Percentiles rank a stretch among this genome's conserved stretches.
Conservation (phyloP, 2,329 filamentous ascomycete genomes). For the Colletotrichum sp. region DNA sequence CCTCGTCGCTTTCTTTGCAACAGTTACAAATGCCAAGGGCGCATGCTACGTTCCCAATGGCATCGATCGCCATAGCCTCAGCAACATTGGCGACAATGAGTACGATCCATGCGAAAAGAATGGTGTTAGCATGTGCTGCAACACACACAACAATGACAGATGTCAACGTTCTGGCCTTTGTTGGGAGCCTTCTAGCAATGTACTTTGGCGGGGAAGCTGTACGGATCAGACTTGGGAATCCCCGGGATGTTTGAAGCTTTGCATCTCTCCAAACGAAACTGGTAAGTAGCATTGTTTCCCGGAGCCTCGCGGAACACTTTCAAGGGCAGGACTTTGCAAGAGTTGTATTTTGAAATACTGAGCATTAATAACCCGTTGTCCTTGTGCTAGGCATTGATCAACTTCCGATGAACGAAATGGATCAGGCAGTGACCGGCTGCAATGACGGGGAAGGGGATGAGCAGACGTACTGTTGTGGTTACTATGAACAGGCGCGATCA, state of each 20-base stretch:
- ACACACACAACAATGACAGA: not conserved
- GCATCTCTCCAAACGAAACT: not conserved
- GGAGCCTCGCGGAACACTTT: not conserved
- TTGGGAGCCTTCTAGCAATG: not conserved
- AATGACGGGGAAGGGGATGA: not conserved
- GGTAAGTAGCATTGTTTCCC: not conserved
- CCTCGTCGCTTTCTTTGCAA: not conserved
- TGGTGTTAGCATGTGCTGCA: not conserved
- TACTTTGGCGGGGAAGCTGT: slow-evolving; percentile 24
- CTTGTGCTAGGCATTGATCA: not conserved
- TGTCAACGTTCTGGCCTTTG: not conserved
- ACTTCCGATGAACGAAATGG: not conserved
- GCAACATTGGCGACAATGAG: not conserved
- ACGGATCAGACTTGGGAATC: slow-evolving; percentile 26
- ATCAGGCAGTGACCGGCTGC: not conserved
- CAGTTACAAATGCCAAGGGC: slow-evolving; percentile 1
- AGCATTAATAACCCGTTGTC: not conserved
- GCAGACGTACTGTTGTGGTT: not conserved
- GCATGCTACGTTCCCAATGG: not conserved
- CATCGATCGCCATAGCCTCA: not conserved
- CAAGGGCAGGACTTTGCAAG: not conserved
- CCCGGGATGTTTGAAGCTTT: slow-evolving; percentile 24
- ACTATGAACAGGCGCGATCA: not conserved
- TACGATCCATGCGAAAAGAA: not conserved
- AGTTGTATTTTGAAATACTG: not conserved